Evolutionary conservation across 768 basidiomycete genomes (phyloP).

Genomic region (Lactarius evosmus): DNA sequence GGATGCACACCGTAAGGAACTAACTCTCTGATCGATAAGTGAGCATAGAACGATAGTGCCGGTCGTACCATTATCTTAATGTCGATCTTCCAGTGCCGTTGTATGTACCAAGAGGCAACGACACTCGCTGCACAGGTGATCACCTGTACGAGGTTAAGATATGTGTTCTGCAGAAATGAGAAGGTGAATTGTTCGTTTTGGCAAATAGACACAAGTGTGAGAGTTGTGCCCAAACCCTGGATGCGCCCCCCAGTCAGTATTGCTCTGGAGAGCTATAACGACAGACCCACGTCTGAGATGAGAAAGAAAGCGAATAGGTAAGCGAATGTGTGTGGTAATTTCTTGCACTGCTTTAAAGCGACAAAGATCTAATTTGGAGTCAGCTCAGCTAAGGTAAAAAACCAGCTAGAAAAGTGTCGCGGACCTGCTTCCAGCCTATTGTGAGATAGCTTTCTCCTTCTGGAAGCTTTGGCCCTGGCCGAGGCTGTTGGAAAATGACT

Average conservation of each 20-base stretch:
- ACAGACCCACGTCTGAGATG: conserved; percentile 61
- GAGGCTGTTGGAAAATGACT: conserved; percentile 85
- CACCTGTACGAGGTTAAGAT: conserved; percentile 72
- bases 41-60: background rate
- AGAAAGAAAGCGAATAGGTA: conserved; percentile 77
- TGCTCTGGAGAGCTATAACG: background rate
- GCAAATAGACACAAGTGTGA: conserved; percentile 69
- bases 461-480: conserved; percentile 76
- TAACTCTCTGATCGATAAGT: conserved; percentile 30
- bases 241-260: background rate
- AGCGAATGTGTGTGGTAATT: conserved; percentile 76
- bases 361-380: conserved; percentile 59
- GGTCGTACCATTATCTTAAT: conserved; percentile 68
- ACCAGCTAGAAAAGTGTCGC: background rate
- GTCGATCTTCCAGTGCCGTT: conserved; percentile 70
- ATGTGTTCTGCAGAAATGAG: conserved; percentile 78
- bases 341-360: conserved; percentile 69
- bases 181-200: conserved; percentile 80
- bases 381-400: background rate
- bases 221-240: conserved; percentile 78
- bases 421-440: conserved; percentile 81
- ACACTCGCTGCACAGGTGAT: conserved; percentile 69
- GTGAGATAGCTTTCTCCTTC: conserved; percentile 74
- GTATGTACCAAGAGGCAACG: conserved; percentile 81
- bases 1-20: conserved; percentile 75